A percentile compares a stretch with the other conserved stretches of the same genome.
Evolutionary conservation across 2,329 filamentous ascomycete genomes (phyloP).

Genomic region (Sporothrix brasiliensis): DNA sequence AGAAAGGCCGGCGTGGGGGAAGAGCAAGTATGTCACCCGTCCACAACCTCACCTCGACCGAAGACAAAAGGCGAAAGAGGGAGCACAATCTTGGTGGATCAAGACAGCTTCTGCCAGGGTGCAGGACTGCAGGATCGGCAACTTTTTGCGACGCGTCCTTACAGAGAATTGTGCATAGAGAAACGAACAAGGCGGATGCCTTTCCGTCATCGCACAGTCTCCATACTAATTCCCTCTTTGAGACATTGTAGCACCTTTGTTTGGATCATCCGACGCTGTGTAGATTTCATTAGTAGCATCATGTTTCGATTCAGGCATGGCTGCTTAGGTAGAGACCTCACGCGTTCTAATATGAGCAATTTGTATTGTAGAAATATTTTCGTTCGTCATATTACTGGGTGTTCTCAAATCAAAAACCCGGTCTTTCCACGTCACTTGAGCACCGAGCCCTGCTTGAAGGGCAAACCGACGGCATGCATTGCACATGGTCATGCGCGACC

Average conservation of each 20-base stretch:
- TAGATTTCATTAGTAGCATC: background rate
- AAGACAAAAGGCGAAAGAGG: constrained; percentile 1
- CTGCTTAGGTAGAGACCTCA: background rate
- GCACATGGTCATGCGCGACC: background rate
- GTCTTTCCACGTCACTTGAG: constrained; percentile 10
- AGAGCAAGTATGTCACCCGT: constrained; percentile 18
- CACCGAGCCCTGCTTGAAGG: background rate
- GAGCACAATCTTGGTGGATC: background rate
- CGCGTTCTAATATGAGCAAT: background rate
- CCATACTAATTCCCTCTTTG: constrained; percentile 1
- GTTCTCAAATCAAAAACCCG: background rate
- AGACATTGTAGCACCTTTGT: background rate
- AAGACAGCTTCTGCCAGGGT: background rate
- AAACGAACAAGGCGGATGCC: constrained; percentile 15
- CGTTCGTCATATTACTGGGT: background rate
- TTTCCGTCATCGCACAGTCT: constrained; percentile 24
- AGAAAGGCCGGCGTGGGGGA: background rate
- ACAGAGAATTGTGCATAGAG: background rate
- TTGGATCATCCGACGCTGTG: background rate
- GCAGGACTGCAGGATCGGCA: constrained; percentile 7
- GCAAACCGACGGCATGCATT: background rate
- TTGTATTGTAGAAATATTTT: background rate
- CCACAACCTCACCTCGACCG: constrained; percentile 19
- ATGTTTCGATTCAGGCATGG: background rate
- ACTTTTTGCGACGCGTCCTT: background rate